phyloP scores from a whole-genome alignment of 352 stramenopile genomes.

The Pythium volutum region DNA sequence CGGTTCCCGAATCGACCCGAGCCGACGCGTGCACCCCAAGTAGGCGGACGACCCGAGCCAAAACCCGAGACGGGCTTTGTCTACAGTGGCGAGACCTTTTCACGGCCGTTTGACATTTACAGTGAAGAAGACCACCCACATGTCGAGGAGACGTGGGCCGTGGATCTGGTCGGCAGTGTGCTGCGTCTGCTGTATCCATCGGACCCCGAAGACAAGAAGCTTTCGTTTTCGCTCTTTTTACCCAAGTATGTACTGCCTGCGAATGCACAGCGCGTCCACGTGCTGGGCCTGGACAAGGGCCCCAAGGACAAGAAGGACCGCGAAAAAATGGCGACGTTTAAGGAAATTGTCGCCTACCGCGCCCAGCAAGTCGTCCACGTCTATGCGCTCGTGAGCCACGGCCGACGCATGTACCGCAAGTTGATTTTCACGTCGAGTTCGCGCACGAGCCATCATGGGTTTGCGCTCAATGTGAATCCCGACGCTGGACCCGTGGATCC shows the following conservation, averaged over 20 bases:
- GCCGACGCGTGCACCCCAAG: conserved; percentile 16
- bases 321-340: conserved; percentile 90
- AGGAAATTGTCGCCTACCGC: conserved; percentile 97
- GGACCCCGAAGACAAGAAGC: conserved; percentile 76
- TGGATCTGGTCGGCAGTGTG: conserved; percentile 58
- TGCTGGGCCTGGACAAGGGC: conserved; percentile 68
- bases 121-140: conserved; percentile 71
- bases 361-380: conserved; percentile 92
- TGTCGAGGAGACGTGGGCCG: conserved; percentile 66
- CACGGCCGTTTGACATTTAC: conserved; percentile 76
- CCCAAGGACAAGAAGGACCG: conserved; percentile 71
- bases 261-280: conserved; percentile 42
- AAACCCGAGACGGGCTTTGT: conserved; percentile 45
- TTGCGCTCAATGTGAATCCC: conserved; percentile 62
- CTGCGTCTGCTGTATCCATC: conserved; percentile 68
- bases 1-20: conserved; percentile 26
- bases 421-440: conserved; percentile 98
- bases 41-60: conserved; percentile 6
- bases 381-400: conserved; percentile 97
- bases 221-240: conserved; percentile 76
- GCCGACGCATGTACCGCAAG: conserved; percentile 93
- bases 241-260: conserved; percentile 43
- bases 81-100: conserved; percentile 62
- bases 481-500: conserved; percentile 62
- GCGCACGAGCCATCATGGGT: conserved; percentile 91